Percentiles rank a stretch among this genome's conserved stretches.
Conservation (phyloP, 768 basidiomycete species). For the Trichaptum fuscoviolaceum region DNA sequence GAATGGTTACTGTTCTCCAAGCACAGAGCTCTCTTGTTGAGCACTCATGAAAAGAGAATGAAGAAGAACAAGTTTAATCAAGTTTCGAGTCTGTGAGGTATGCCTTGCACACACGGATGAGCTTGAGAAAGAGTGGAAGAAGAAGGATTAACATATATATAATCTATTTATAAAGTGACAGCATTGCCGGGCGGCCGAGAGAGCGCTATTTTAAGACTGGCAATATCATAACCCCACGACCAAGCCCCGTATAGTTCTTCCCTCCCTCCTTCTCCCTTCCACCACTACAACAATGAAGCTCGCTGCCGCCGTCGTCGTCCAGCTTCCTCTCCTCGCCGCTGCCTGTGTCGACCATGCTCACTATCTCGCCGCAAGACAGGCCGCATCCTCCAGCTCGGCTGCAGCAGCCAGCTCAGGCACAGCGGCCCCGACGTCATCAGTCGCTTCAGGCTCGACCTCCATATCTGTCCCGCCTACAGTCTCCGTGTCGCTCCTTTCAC, state of each 20-base stretch:
- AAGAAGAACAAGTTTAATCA: neutral
- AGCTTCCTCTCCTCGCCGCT: slow-evolving; percentile 36
- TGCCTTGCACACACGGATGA: neutral
- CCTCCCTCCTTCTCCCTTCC: slow-evolving; percentile 4
- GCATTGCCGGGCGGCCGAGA: neutral
- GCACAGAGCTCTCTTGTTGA: neutral
- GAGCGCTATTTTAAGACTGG: neutral
- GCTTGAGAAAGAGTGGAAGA: neutral
- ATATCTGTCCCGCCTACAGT: slow-evolving; percentile 24
- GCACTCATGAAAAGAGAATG: neutral
- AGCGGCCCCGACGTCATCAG: slow-evolving; percentile 18
- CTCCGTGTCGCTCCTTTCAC: slow-evolving; percentile 40
- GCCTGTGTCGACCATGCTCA: slow-evolving; percentile 25
- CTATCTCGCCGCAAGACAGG: slow-evolving; percentile 23
- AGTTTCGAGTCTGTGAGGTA: neutral
- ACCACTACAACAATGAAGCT: slow-evolving; percentile 23
- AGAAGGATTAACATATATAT: neutral
- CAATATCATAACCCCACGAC: neutral
- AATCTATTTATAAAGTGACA: neutral
- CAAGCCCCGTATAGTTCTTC: slow-evolving; percentile 7
- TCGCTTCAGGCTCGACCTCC: slow-evolving; percentile 13
- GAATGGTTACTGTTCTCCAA: neutral
- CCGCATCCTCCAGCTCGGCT: slow-evolving; percentile 17
- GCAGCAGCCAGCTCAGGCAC: slow-evolving; percentile 10
- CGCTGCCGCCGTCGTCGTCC: slow-evolving; percentile 21